Evolutionary conservation across 441 rosid species (phyloP).

Genomic region (Erysimum cheiri): DNA sequence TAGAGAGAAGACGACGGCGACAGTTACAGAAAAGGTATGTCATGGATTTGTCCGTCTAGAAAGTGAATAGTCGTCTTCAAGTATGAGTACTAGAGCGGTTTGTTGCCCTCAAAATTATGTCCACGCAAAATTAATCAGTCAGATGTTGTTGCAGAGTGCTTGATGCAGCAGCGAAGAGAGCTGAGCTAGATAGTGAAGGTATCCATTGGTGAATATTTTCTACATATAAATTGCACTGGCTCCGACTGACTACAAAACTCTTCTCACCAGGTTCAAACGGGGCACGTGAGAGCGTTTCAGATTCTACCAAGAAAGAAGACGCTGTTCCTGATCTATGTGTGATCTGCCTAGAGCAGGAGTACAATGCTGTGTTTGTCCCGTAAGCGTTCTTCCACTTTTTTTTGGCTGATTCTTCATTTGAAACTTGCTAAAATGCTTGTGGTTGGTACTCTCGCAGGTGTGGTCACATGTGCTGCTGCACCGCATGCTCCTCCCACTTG

Average conservation of each 20-base stretch:
- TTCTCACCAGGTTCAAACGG: slow-evolving; percentile 47
- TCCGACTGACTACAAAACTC: slow-evolving; percentile 29
- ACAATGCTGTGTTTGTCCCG: slow-evolving; percentile 90
- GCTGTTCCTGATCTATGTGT: slow-evolving; percentile 87
- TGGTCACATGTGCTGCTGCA: slow-evolving; percentile 98
- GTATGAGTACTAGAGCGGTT: slow-evolving; percentile 32
- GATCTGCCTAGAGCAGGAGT: slow-evolving; percentile 94
- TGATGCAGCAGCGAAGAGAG: slow-evolving; percentile 81
- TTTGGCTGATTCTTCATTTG: slow-evolving; percentile 5
- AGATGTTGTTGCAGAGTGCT: slow-evolving; percentile 62
- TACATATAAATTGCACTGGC: neutral
- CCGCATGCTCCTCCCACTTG: slow-evolving; percentile 70
- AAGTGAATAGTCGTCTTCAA: slow-evolving; percentile 47
- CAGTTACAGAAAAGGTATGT: slow-evolving; percentile 48
- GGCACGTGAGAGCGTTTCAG: slow-evolving; percentile 56
- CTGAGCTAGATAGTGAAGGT: slow-evolving; percentile 70
- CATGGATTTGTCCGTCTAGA: slow-evolving; percentile 56
- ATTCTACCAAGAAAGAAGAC: slow-evolving; percentile 60
- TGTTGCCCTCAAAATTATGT: neutral
- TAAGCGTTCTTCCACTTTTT: slow-evolving; percentile 47
- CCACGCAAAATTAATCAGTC: slow-evolving; percentile 54
- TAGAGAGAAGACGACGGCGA: slow-evolving; percentile 70
- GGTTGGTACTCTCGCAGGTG: slow-evolving; percentile 64
- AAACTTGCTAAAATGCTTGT: slow-evolving; percentile 18
- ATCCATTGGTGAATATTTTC: slow-evolving; percentile 16